Conservation (phyloP, 2,329 filamentous ascomycete genomes). For the Davidsoniella australis region DNA sequence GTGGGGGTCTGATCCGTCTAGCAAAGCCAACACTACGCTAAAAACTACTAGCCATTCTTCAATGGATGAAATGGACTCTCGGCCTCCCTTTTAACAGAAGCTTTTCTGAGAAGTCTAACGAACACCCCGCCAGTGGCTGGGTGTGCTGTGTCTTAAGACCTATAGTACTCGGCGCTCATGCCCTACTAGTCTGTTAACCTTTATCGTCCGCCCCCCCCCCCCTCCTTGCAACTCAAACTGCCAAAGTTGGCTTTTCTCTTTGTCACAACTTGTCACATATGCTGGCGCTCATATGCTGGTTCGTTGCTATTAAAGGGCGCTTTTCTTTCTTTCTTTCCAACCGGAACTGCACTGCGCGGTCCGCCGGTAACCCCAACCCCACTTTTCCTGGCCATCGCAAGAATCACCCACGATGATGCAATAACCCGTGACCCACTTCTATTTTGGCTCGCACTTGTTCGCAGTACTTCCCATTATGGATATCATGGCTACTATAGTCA, state of each 20-base stretch:
- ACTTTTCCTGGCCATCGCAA: slow-evolving; percentile 21
- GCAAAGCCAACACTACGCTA: too few species aligned
- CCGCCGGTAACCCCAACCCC: neutral
- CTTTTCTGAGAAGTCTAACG: neutral
- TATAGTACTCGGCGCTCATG: neutral
- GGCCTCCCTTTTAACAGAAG: too few species aligned
- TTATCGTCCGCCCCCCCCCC: neutral
- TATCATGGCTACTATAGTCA: neutral
- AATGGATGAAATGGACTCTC: too few species aligned
- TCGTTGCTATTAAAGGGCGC: neutral
- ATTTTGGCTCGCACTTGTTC: slow-evolving; percentile 17
- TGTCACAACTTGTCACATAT: slow-evolving; percentile 1
- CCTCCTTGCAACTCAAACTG: neutral
- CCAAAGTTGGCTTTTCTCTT: slow-evolving; percentile 1
- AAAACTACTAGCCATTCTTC: too few species aligned
- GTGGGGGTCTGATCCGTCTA: slow-evolving; percentile 1
- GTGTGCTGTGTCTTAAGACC: neutral
- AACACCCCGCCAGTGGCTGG: slow-evolving; percentile 1
- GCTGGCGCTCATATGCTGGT: neutral
- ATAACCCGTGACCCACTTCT: slow-evolving; percentile 38
- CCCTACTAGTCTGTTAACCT: neutral
- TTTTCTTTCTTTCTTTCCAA: neutral
- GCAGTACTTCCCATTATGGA: slow-evolving; percentile 20
- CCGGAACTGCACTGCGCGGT: too few species aligned
- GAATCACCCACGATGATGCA: slow-evolving; percentile 32